Conservation (phyloP, 2,329 filamentous ascomycete genomes). For the Cercospora janseana region DNA sequence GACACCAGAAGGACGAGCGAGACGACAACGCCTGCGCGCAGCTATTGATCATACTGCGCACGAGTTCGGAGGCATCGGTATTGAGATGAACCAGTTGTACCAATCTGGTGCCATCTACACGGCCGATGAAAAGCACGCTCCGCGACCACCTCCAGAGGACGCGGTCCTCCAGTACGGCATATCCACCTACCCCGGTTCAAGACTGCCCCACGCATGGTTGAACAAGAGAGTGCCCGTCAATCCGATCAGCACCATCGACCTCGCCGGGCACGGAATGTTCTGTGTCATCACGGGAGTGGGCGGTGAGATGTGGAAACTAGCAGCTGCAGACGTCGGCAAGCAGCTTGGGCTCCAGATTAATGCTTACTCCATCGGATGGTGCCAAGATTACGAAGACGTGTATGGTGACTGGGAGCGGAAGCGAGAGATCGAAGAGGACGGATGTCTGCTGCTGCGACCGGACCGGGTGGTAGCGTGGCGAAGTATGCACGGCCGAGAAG, state of each 20-base stretch:
- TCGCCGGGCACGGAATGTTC: slow-evolving; percentile 57
- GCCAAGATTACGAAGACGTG: slow-evolving; percentile 60
- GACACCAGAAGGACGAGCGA: slow-evolving; percentile 36
- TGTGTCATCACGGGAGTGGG: slow-evolving; percentile 49
- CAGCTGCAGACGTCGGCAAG: slow-evolving; percentile 44
- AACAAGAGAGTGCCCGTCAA: slow-evolving; percentile 38
- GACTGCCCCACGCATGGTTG: slow-evolving; percentile 64
- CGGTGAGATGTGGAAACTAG: slow-evolving; percentile 53
- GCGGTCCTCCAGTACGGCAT: slow-evolving; percentile 31
- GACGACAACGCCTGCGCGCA: slow-evolving; percentile 38
- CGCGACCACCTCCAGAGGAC: slow-evolving; percentile 27
- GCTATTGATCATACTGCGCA: slow-evolving; percentile 35
- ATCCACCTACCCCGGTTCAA: slow-evolving; percentile 57
- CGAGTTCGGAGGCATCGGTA: slow-evolving; percentile 55
- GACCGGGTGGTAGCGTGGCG: slow-evolving; percentile 61
- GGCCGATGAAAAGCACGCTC: slow-evolving; percentile 31
- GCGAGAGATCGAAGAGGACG: slow-evolving; percentile 57
- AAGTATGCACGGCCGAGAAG: slow-evolving; percentile 32
- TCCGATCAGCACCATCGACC: slow-evolving; percentile 52
- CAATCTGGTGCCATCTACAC: slow-evolving; percentile 40
- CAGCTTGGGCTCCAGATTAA: slow-evolving; percentile 50
- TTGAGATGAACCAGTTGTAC: slow-evolving; percentile 61
- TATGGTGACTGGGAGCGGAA: slow-evolving; percentile 59
- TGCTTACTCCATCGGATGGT: slow-evolving; percentile 55
- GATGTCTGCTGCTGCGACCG: slow-evolving; percentile 58